Conservation (phyloP, 2,329 filamentous ascomycete genomes). For the Paecilomyces fulvus region DNA sequence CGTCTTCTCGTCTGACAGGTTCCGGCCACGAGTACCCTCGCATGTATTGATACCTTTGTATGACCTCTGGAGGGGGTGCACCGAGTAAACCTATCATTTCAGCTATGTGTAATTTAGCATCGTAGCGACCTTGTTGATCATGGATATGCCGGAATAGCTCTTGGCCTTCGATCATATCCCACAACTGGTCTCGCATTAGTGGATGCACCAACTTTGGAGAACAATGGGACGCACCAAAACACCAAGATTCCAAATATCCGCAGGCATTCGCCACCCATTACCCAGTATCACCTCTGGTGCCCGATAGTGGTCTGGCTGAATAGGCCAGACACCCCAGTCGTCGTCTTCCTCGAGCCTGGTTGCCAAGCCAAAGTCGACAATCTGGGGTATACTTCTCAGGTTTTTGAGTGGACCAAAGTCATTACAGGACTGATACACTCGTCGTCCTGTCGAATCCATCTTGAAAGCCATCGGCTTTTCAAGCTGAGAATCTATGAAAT, state of each 20-base stretch:
- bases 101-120: slow-evolving; percentile 31
- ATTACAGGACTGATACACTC: slow-evolving; percentile 25
- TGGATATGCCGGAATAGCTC: slow-evolving; percentile 30
- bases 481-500: slow-evolving; percentile 24
- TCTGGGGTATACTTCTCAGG: slow-evolving; percentile 17
- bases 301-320: slow-evolving; percentile 38
- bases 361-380: slow-evolving; percentile 31
- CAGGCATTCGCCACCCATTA: slow-evolving; percentile 28
- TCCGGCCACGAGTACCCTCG: slow-evolving; percentile 21
- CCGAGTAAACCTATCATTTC: slow-evolving; percentile 38
- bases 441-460: slow-evolving; percentile 19
- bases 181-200: slow-evolving; percentile 19
- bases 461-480: slow-evolving; percentile 25
- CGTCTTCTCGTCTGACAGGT: slow-evolving; percentile 16
- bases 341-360: slow-evolving; percentile 31
- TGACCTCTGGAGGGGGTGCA: slow-evolving; percentile 26
- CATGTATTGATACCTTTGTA: slow-evolving; percentile 26
- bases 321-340: slow-evolving; percentile 30
- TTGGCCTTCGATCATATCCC: slow-evolving; percentile 30
- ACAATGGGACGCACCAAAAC: slow-evolving; percentile 21
- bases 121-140: slow-evolving; percentile 26
- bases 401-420: slow-evolving; percentile 21
- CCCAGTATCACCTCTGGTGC: slow-evolving; percentile 35
- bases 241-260: slow-evolving; percentile 36
- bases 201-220: slow-evolving; percentile 8